A percentile compares a stretch with the other conserved stretches of the same genome.
Conservation (phyloP, 768 basidiomycete genomes). For the Kockovaella imperatae region DNA sequence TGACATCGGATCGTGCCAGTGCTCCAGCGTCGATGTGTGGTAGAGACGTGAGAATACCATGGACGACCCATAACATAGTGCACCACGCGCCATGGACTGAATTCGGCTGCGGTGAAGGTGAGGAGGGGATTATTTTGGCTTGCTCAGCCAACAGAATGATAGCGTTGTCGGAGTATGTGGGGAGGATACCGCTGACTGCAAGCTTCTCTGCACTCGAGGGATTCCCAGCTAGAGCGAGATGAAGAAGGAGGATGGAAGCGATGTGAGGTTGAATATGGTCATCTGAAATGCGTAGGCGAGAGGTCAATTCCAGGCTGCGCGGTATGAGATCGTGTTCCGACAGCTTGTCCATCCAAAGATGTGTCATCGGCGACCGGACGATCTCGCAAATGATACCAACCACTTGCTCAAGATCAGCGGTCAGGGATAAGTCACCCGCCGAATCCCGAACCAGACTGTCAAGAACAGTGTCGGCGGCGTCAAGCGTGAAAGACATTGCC, state of each 20-base stretch:
- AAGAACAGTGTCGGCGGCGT: constrained; percentile 46
- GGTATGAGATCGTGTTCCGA: constrained; percentile 74
- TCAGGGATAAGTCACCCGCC: neutral
- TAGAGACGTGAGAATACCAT: constrained; percentile 64
- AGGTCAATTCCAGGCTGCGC: constrained; percentile 64
- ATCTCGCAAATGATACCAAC: constrained; percentile 28
- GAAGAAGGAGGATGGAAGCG: constrained; percentile 72
- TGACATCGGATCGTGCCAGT: constrained; percentile 68
- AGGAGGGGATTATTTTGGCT: constrained; percentile 58
- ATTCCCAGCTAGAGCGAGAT: constrained; percentile 71
- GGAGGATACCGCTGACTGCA: constrained; percentile 70
- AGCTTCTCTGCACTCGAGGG: constrained; percentile 73
- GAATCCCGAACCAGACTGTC: constrained; percentile 16
- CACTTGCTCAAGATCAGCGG: constrained; percentile 21
- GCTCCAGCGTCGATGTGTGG: constrained; percentile 57
- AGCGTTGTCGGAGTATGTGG: constrained; percentile 74
- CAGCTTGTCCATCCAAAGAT: constrained; percentile 70
- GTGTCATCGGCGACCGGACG: constrained; percentile 3
- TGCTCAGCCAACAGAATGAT: constrained; percentile 68
- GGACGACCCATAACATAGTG: constrained; percentile 69
- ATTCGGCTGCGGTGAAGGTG: constrained; percentile 59
- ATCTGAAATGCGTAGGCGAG: constrained; percentile 56
- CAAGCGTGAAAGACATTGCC: constrained; percentile 53
- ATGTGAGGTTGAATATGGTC: constrained; percentile 56
- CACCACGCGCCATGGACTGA: constrained; percentile 76